A percentile compares a stretch with the other conserved stretches of the same genome.
Conservation (phyloP, 2,329 filamentous ascomycete species). For the Falciphora oryzae region DNA sequence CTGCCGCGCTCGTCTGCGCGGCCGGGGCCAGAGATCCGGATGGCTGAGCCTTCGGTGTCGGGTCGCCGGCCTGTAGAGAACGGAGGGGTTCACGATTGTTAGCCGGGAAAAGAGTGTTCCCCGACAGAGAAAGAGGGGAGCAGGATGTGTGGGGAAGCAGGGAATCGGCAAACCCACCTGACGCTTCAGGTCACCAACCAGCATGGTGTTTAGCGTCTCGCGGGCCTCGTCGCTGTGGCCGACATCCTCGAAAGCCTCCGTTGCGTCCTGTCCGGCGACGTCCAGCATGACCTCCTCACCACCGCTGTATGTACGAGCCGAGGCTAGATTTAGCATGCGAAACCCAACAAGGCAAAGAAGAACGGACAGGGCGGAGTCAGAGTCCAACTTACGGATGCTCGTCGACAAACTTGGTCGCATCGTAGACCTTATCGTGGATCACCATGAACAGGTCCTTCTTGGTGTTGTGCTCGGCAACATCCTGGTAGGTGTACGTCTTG, state of each 20-base stretch:
- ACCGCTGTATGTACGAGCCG: conserved; percentile 53
- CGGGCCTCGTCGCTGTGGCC: conserved; percentile 98
- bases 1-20: conserved; percentile 43
- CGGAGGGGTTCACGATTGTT: conserved; percentile 11
- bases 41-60: conserved; percentile 57
- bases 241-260: conserved; percentile 98
- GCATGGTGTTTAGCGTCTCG: conserved; percentile 77
- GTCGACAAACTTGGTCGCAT: conserved; percentile 82
- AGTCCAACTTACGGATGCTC: conserved; percentile 74
- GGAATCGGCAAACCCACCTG: conserved; percentile 47
- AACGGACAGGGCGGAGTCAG: conserved; percentile 12
- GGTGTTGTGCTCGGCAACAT: conserved; percentile 78
- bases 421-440: conserved; percentile 96
- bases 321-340: not conserved
- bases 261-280: conserved; percentile 90
- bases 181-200: conserved; percentile 74
- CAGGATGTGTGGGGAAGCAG: not conserved
- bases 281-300: conserved; percentile 98
- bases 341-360: not conserved
- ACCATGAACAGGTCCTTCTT: conserved; percentile 94
- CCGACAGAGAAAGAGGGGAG: not conserved
- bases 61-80: conserved; percentile 63
- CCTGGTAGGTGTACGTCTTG: conserved; percentile 65
- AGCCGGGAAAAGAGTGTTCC: not conserved
- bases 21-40: conserved; percentile 43